Conservation (phyloP, 768 basidiomycete species). For the Pleurotus cornucopiae region DNA sequence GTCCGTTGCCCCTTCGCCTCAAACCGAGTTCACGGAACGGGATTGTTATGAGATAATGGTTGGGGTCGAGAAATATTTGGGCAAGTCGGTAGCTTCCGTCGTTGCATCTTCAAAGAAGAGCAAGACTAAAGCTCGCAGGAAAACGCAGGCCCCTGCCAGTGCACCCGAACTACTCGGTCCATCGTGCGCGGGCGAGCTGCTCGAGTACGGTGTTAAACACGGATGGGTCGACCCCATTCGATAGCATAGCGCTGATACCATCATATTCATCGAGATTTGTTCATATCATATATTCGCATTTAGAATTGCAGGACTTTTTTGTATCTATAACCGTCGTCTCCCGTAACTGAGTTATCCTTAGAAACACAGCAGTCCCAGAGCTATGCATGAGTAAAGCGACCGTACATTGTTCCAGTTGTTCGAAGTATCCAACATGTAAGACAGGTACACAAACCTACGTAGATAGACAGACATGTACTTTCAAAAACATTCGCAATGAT, state of each 20-base stretch:
- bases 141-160: neutral
- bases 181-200: neutral
- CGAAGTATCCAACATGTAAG: constrained; percentile 62
- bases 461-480: constrained; percentile 44
- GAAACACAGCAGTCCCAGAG: constrained; percentile 42
- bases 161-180: neutral
- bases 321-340: too few relatives aligned
- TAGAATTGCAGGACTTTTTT: too few relatives aligned
- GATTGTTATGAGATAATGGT: constrained; percentile 67
- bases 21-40: constrained; percentile 50
- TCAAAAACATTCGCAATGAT: neutral
- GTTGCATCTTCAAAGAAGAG: neutral
- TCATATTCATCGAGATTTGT: too few relatives aligned
- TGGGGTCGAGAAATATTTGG: constrained; percentile 61
- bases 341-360: constrained; percentile 1
- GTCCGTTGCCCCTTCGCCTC: constrained; percentile 8
- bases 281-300: too few relatives aligned
- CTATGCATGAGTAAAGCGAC: constrained; percentile 39
- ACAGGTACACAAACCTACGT: constrained; percentile 73
- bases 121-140: constrained; percentile 4
- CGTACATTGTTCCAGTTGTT: constrained; percentile 81
- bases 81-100: constrained; percentile 31
- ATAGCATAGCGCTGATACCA: neutral
- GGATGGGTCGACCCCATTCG: constrained; percentile 5
- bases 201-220: constrained; percentile 5